Evolutionary conservation across 1,284 basidiomycete species (phyloP).

Genomic region (Cryptococcus sp.): DNA sequence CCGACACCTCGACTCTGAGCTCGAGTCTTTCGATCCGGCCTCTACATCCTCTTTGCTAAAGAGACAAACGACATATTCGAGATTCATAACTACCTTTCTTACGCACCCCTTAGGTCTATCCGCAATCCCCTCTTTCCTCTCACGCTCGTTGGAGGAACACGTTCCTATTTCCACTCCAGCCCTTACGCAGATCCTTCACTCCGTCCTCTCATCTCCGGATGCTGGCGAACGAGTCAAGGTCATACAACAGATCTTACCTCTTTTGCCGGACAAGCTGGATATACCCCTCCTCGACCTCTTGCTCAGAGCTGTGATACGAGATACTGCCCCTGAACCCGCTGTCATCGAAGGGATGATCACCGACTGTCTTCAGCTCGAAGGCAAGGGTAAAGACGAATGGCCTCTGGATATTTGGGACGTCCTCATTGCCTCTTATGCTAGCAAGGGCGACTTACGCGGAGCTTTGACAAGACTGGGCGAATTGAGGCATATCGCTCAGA

Average conservation of each 20-base stretch:
- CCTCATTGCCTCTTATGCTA: constrained; percentile 10
- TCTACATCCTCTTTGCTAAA: constrained; percentile 4
- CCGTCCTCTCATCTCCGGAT: background rate
- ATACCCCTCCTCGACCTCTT: constrained; percentile 33
- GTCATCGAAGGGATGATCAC: constrained; percentile 20
- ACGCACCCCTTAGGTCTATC: constrained; percentile 12
- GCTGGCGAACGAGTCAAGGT: background rate
- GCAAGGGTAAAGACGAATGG: constrained; percentile 6
- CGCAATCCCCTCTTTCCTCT: constrained; percentile 13
- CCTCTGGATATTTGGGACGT: constrained; percentile 28
- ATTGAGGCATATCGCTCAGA: constrained; percentile 10
- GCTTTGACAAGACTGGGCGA: constrained; percentile 13
- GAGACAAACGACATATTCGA: constrained; percentile 11
- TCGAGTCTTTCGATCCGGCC: constrained; percentile 2
- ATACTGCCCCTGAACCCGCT: constrained; percentile 8
- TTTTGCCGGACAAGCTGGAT: constrained; percentile 30
- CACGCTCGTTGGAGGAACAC: constrained; percentile 13
- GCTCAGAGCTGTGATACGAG: constrained; percentile 9
- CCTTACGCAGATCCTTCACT: constrained; percentile 17
- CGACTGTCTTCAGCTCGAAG: constrained; percentile 17
- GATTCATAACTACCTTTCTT: constrained; percentile 16
- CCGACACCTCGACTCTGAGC: constrained; percentile 1
- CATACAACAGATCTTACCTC: constrained; percentile 17
- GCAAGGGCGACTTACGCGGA: constrained; percentile 12
- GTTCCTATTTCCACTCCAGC: constrained; percentile 16